Evolutionary conservation across 352 stramenopile genomes (phyloP).

Genomic region (Globisporangium okanoganense): DNA sequence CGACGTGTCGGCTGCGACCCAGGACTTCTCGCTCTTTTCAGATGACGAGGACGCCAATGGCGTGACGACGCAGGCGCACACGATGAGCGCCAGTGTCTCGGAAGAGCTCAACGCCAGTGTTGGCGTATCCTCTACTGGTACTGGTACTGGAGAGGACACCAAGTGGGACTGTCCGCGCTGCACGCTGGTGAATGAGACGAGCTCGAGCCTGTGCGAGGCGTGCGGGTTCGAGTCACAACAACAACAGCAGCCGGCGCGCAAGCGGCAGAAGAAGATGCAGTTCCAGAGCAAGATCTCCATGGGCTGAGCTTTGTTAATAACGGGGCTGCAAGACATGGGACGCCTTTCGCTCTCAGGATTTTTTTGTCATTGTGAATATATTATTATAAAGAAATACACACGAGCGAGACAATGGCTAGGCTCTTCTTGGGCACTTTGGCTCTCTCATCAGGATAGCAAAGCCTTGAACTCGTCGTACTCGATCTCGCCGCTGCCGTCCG

Average conservation of each 20-base stretch:
- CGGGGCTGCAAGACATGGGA: not conserved
- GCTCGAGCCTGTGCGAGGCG: slow-evolving; percentile 49
- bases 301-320: not conserved
- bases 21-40: slow-evolving; percentile 32
- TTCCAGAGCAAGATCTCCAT: slow-evolving; percentile 79
- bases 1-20: slow-evolving; percentile 28
- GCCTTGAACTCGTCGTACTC: slow-evolving; percentile 96
- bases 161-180: slow-evolving; percentile 75
- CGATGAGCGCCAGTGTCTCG: not conserved
- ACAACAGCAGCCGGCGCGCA: slow-evolving; percentile 30
- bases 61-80: not conserved
- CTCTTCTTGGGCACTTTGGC: not conserved
- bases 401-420: not conserved
- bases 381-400: slow-evolving; percentile 17
- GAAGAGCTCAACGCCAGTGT: slow-evolving; percentile 5
- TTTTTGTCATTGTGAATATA: slow-evolving; percentile 16
- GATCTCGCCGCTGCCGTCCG: slow-evolving; percentile 92
- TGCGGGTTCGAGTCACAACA: slow-evolving; percentile 52
- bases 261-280: slow-evolving; percentile 68
- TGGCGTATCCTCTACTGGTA: not conserved
- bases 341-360: not conserved
- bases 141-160: slow-evolving; percentile 14
- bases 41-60: slow-evolving; percentile 17
- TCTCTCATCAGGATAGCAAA: slow-evolving; percentile 60
- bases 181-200: slow-evolving; percentile 75